Evolutionary conservation across 192 early-diverging fungal genomes (phyloP), one percentile per base, ranked within the genome.

Genomic region (Backusella macrospora): DNA sequence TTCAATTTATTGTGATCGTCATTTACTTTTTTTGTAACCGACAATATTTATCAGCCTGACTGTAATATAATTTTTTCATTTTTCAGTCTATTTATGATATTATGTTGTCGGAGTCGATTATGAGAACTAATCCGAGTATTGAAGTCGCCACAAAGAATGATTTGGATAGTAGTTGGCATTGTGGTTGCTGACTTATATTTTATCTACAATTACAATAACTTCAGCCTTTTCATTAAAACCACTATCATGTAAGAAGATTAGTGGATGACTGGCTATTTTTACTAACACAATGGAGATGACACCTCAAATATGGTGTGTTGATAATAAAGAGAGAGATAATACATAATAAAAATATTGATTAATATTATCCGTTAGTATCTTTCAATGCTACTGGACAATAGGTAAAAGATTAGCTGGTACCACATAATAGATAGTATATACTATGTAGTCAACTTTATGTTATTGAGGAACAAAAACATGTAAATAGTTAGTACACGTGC

Each of bases 161-260:
- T 34, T 34, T 34, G 29, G 29, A 2, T 34, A 34, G 29, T 34
- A 34, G 0, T 34, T 34, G 29, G 29, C 2, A 34, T 34, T 34
- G 29, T 65, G 68, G 72, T 10, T 79, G 74, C n/a, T 71, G 0
- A 55, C 73, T 15, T 79, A 79, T 21, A 79, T 74, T 10, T 74
- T 79, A 9, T 73, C 77, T 16, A 79, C 77, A 8, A 49, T 71
- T 26, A 18, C 74, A 16, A 79, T 79, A 73, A 79, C 77, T 8
- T 71, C 40, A 14, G 48, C 76, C 12, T 74, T 74, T 49, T 55
- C 77, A n/a, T 47, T 62, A 5, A 65, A 70, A 8, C 59, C 67
- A 37, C 69, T n/a, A 6, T 44, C 63, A 9, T 73, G 49, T 68
- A 59, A 46, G 29, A 79, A 59, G 21, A 71, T 73, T 38, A 71